Base-by-base conservation (phyloP, 495 filamentous ascomycete species). In the Aspergillus egyptiacus region DNA sequence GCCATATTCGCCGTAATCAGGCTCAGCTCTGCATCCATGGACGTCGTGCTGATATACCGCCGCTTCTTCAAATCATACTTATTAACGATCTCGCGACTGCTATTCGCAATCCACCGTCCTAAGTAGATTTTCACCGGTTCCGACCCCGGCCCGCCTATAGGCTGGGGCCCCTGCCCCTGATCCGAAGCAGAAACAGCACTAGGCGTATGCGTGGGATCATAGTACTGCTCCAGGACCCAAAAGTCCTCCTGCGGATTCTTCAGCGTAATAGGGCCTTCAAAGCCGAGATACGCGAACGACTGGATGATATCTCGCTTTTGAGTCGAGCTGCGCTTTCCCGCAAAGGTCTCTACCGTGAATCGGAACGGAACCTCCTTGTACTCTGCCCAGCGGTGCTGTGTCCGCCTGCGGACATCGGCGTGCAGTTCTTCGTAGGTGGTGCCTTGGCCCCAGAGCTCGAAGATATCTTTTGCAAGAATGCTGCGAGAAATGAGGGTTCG, bases 11-110 rank as follows among this genome's bases (percentile, higher is more conserved):
- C 91, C 0, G 90, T 97, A 19, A 99, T 73, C 2, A 99, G 79
- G 19, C 87, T 84, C 32, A 99, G 71, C 61, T 96, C 94, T 0
- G 94, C 84, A 63, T 97, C 93, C 91, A 99, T 96, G 10, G 85
- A 89, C 0, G 93, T 99, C 0, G 91, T 97, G 58, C 85, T 87
- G 58, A 99, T 96, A 61, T 97, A 97, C 33, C 73, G 70, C 6
- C 93, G 77, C 65, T 93, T 95, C 69, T 99, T 99, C 10, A 99
- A 72, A 59, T 91, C 89, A 56, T 93, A 90, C 49, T 78, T 85
- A 19, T 76, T 69, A 15, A 91, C 73, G n/a, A 81, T 62, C 20
- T 84, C 76, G 32, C 91, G 72, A 17, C 73, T 72, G 25, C 85
- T 83, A 10, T 64, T 59, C 1, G 71, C 82, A 10, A 96, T 60